phyloP scores from a whole-genome alignment of 1,139 yeast genomes.

The Arxiozyma slooffiae region DNA sequence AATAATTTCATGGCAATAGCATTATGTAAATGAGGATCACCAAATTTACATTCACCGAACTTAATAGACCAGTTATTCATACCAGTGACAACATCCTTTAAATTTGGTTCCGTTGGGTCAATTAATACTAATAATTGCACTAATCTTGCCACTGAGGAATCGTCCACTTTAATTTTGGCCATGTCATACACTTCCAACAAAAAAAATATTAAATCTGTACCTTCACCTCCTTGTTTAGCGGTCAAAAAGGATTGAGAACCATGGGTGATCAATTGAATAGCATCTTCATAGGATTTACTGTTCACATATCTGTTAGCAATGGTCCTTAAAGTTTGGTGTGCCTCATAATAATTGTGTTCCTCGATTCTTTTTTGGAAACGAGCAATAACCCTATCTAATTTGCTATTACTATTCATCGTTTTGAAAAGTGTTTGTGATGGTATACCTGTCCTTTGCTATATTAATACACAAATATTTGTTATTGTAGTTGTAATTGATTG shows the following conservation, averaged over 20 bases:
- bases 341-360: conserved; percentile 78
- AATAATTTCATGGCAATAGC: conserved; percentile 61
- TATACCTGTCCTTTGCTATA: background rate
- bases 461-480: no score
- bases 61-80: conserved; percentile 56
- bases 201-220: conserved; percentile 67
- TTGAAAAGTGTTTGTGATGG: background rate
- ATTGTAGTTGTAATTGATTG: conserved; percentile 18
- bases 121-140: conserved; percentile 29
- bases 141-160: conserved; percentile 34
- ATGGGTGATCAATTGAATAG: conserved; percentile 61
- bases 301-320: conserved; percentile 77
- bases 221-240: conserved; percentile 68
- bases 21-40: conserved; percentile 69
- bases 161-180: conserved; percentile 38
- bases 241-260: conserved; percentile 60
- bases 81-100: conserved; percentile 57
- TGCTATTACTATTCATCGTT: background rate
- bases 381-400: conserved; percentile 39
- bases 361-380: conserved; percentile 62
- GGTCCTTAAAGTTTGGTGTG: conserved; percentile 86
- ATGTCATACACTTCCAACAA: conserved; percentile 57
- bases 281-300: conserved; percentile 54
- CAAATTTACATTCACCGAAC: conserved; percentile 43
- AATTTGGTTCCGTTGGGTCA: conserved; percentile 49